Evolutionary conservation across 441 rosid genomes (phyloP), one percentile per base, ranked within the genome.

Genomic region (Adansonia rubrostipa): DNA sequence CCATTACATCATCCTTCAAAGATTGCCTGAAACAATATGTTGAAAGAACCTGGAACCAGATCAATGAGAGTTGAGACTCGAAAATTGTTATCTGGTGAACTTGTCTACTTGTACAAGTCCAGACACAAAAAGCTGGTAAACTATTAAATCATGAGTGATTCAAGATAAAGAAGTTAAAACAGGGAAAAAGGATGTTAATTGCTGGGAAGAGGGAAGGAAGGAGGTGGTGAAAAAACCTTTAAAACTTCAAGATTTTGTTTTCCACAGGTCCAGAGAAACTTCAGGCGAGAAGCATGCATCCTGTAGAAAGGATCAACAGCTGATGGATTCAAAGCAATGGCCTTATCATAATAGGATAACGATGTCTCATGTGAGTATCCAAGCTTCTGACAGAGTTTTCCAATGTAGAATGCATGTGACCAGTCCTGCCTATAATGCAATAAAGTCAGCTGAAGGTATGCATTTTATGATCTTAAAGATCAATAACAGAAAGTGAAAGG

Each of bases 391-490:
- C 89, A 87, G 81, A 97, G 99, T 86, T 97, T 97, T 75, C 99
- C 99, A 89, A 97, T 90, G 82, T 97, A 97, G 84, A 97, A 94
- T 79, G 99, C 93, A 88, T 97, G 94, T 54, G 98, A 93, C 99
- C 99, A 97, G 77, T 97, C 99, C 85, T 89, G 92, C 89, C 99
- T 97, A 93, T 65, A 80, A 74, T 60, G 82, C 15, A 75, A 63
- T 72, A 60, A 71, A 65, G 45, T 80, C 51, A 28, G 75, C 75
- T 78, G 75, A 62, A 60, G 28, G 53, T 50, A 76, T 65, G 68
- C 72, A 58, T 42, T 60, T 78, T 81, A 79, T 64, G 42, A 58
- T 42, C 60, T 77, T 83, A 78, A 72, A 44, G 54, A 74, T 48
- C 64, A 77, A 75, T 42, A 78, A 73, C n/a, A 65, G 67, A 42